A percentile compares a stretch with the other conserved stretches of the same genome.
phyloP scores from a whole-genome alignment of 805 yeast species.

The Wickerhamomyces bovis region DNA sequence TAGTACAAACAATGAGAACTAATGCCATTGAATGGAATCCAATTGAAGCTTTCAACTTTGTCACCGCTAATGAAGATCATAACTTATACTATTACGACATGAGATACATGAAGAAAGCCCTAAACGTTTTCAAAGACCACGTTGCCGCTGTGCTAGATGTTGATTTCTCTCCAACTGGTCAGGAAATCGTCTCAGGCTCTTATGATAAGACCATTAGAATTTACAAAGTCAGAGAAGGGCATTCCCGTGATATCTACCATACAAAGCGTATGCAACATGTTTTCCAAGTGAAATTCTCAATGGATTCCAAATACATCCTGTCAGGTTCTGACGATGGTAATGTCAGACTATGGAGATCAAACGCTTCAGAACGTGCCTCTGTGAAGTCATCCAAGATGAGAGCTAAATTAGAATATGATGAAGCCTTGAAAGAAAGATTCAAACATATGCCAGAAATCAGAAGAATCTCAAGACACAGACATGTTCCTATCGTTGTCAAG shows the following conservation, averaged over 20 bases:
- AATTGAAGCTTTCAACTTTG: slow-evolving; percentile 93
- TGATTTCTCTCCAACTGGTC: slow-evolving; percentile 96
- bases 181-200: slow-evolving; percentile 90
- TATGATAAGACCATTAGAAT: slow-evolving; percentile 91
- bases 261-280: slow-evolving; percentile 97
- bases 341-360: slow-evolving; percentile 86
- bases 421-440: slow-evolving; percentile 84
- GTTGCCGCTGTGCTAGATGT: slow-evolving; percentile 93
- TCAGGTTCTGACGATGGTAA: slow-evolving; percentile 97
- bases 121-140: slow-evolving; percentile 89
- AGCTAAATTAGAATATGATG: slow-evolving; percentile 82
- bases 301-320: slow-evolving; percentile 82
- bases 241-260: slow-evolving; percentile 91
- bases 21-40: slow-evolving; percentile 95
- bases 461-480: slow-evolving; percentile 88
- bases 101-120: slow-evolving; percentile 79
- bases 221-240: slow-evolving; percentile 72
- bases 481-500: slow-evolving; percentile 81
- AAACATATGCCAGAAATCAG: slow-evolving; percentile 95
- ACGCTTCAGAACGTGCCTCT: slow-evolving; percentile 77
- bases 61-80: slow-evolving; percentile 90
- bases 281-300: slow-evolving; percentile 74
- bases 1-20: slow-evolving; percentile 74
- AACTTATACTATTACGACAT: slow-evolving; percentile 93
- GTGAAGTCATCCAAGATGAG: slow-evolving; percentile 78